Conservation (phyloP, 163 green algal species). For the Chloroidium sp. region DNA sequence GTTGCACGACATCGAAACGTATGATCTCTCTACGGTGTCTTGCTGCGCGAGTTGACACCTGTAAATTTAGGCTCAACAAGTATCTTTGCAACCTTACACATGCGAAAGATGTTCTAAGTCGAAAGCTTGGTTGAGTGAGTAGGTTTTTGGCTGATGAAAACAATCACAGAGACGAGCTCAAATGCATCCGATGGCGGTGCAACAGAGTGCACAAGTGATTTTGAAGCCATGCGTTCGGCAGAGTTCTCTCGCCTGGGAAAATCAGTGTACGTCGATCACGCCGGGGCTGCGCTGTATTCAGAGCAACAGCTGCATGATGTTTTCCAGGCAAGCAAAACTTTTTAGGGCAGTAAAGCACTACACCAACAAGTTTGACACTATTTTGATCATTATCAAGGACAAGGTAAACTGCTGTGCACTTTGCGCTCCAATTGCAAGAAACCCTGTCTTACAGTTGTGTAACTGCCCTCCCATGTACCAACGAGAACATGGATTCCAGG, state of each 20-base stretch:
- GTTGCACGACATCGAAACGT: no score
- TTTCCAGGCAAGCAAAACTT: slow-evolving; percentile 13
- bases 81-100: no score
- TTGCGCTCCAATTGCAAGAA: background rate
- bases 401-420: background rate
- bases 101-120: no score
- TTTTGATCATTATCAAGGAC: background rate
- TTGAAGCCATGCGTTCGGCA: slow-evolving; percentile 3
- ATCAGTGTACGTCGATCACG: slow-evolving; percentile 60
- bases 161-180: no score
- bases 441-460: background rate
- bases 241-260: slow-evolving; percentile 21
- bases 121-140: no score
- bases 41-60: no score
- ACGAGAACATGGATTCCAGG: slow-evolving; percentile 3
- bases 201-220: background rate
- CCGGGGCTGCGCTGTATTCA: slow-evolving; percentile 51
- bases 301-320: slow-evolving; percentile 34
- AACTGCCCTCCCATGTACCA: background rate
- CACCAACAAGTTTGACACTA: background rate
- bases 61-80: no score
- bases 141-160: no score
- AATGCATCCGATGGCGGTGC: no score
- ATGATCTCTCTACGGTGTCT: no score
- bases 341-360: background rate